Evolutionary conservation across 306 rosid species (phyloP), one percentile per base, ranked within the genome.

Genomic region (Medicago ruthenica): DNA sequence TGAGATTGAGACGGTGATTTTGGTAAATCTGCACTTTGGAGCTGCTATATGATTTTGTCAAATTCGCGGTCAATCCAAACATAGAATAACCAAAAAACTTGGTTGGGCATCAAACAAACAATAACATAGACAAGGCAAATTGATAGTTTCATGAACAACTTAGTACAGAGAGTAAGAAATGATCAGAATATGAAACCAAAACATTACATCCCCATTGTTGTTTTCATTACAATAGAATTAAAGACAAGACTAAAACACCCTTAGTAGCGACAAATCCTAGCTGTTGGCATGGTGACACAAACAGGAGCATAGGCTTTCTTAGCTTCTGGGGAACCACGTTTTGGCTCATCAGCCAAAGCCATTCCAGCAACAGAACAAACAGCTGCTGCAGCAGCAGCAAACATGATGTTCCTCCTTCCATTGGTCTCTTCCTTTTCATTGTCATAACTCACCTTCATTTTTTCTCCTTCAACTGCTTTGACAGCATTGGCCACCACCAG

Each of bases 281-380:
- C 87, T 51, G 90, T 86, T 68, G 89, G 90, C 80, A 64, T 84
- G 76, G 86, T 86, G 54, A 86, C 88, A 84, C 88, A 88, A 79
- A 88, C 58, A 58, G 90, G 83, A 34, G 74, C 77, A 80, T 88
- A 84, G 9, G 6, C 9, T 73, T 88, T 86, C 80, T 57, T 88
- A 20, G 87, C 92, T 82, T 84, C 88, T 0, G 83, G 74, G 22
- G 76, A 48, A 12, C 86, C 87, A 9, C 18, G 83, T 61, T 80
- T 83, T 0, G 83, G 87, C 73, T 81, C 82, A 14, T 67, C 85
- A 0, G 88, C 91, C 11, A 75, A 14, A 34, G 81, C 77, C 9
- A 76, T 55, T n/a, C 85, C 75, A 24, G 83, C 81, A 65, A 73
- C 78, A 36, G 86, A 79, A 71, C 85, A 78, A 81, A 79, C 81